phyloP scores from a whole-genome alignment of 768 basidiomycete species.

The Postia placenta region DNA sequence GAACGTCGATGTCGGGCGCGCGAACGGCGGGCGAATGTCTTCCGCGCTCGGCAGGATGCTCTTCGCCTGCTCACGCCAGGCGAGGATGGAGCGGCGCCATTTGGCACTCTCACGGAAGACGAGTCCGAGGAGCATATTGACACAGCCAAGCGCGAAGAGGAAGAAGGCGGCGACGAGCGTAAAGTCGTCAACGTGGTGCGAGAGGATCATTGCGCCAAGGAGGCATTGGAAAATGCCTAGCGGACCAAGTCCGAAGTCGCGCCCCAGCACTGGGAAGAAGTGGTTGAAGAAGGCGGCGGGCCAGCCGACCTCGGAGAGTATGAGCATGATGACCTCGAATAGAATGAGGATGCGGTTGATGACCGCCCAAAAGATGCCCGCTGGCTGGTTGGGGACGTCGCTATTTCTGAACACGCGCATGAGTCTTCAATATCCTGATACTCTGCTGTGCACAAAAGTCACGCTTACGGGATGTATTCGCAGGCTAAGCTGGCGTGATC shows the following conservation, averaged over 20 bases:
- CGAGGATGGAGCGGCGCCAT: slow-evolving; percentile 55
- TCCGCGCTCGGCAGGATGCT: slow-evolving; percentile 47
- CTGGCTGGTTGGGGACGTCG: slow-evolving; percentile 88
- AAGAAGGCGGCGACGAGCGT: slow-evolving; percentile 88
- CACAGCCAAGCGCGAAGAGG: slow-evolving; percentile 85
- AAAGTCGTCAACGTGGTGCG: slow-evolving; percentile 73
- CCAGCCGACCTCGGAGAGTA: slow-evolving; percentile 82
- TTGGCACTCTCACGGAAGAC: slow-evolving; percentile 68
- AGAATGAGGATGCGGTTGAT: slow-evolving; percentile 84
- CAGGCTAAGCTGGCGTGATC: slow-evolving; percentile 42
- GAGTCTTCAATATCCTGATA: background rate
- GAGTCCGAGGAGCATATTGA: slow-evolving; percentile 86
- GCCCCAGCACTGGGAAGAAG: slow-evolving; percentile 83
- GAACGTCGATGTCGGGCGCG: slow-evolving; percentile 17
- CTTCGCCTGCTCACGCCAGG: slow-evolving; percentile 57
- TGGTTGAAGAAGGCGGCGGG: slow-evolving; percentile 72
- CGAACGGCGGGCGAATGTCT: slow-evolving; percentile 25
- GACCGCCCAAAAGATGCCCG: slow-evolving; percentile 89
- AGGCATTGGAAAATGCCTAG: slow-evolving; percentile 85
- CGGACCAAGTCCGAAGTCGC: slow-evolving; percentile 77
- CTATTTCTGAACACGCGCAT: slow-evolving; percentile 41
- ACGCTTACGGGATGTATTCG: slow-evolving; percentile 71
- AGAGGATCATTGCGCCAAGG: slow-evolving; percentile 55
- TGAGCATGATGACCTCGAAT: slow-evolving; percentile 73
- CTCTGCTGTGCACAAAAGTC: background rate